Percentiles rank a stretch among this genome's conserved stretches.
Evolutionary conservation across 177 flowering plant species (phyloP).

Genomic region (Vitis hybrid): DNA sequence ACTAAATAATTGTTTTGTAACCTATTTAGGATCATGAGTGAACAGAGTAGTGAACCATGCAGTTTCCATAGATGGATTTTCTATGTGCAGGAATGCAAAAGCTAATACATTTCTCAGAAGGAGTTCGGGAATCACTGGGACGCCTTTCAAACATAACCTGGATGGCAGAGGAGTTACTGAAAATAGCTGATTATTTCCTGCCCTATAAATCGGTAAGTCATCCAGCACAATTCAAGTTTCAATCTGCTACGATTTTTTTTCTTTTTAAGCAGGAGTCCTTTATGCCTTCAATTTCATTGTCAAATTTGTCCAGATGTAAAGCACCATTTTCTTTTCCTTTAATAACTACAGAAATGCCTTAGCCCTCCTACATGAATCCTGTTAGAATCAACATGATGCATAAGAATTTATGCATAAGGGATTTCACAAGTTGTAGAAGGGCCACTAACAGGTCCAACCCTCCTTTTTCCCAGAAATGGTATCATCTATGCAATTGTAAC

Average conservation of each 20-base stretch:
- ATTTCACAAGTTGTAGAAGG: background rate
- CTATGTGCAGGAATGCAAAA: slow-evolving; percentile 58
- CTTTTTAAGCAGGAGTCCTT: no score
- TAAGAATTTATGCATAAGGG: background rate
- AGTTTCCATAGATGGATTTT: background rate
- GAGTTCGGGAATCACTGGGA: slow-evolving; percentile 70
- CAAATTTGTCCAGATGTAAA: no score
- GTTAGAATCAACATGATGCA: background rate
- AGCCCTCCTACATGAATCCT: background rate
- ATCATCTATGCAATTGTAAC: no score
- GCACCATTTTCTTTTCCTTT: no score
- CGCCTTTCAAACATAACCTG: slow-evolving; percentile 72
- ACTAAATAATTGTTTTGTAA: background rate
- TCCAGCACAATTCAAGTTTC: background rate
- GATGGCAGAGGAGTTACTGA: slow-evolving; percentile 84
- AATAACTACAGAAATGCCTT: background rate
- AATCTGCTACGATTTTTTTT: background rate
- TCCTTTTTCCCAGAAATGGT: background rate
- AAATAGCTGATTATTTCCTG: slow-evolving; percentile 57
- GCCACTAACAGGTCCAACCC: background rate
- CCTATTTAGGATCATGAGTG: background rate
- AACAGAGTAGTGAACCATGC: background rate
- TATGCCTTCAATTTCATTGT: no score
- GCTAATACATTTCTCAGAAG: slow-evolving; percentile 61
- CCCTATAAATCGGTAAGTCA: slow-evolving; percentile 67